Evolutionary conservation across 352 stramenopile species (phyloP), one percentile per base, ranked within the genome.

Genomic region (Thalassiosira sp.): DNA sequence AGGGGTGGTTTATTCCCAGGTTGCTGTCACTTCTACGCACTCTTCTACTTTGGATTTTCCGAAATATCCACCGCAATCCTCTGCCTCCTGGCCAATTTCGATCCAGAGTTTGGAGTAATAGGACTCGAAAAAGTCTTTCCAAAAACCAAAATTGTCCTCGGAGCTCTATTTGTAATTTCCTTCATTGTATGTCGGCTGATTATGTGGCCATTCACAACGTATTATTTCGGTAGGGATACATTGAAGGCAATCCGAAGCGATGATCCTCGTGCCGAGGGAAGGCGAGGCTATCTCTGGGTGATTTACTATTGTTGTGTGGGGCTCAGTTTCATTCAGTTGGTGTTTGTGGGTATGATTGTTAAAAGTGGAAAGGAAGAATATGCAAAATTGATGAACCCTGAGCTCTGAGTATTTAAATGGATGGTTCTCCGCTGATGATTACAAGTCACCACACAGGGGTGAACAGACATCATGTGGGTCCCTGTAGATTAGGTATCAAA

Each of bases 1-100:
- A 76, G 67, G 69, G 82, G 79, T 33, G 77, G 60, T 15, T 59
- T 92, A 51, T 79, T 57, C 45, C 79, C 76, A 27, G 74, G 76
- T 33, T 80, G 81, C 35, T 62, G 48, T 46, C 84, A 90, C 63
- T 83, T 88, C 60, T 93, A 94, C 67, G 75, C 75, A 0, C 40
- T 87, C 10, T 94, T 93, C 66, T 94, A 89, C 66, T 87, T 94
- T 73, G 89, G 89, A 22, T 54, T 92, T 11, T 88, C 71, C 8
- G 89, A 94, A 81, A 72, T 92, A 18, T 89, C 75, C 16, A 94
- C 89, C 0, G 75, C 63, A 8, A 79, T 91, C n/a, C 75, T 94
- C 0, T 86, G 80, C 42, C 33, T 93, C 0, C 65, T 94, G 22
- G 85, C 87, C 13, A 89, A 90, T 51, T 93, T 94, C 75, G 89